Evolutionary conservation across 495 filamentous ascomycete species (phyloP), one percentile per base, ranked within the genome.

Genomic region (Xylaria curta): DNA sequence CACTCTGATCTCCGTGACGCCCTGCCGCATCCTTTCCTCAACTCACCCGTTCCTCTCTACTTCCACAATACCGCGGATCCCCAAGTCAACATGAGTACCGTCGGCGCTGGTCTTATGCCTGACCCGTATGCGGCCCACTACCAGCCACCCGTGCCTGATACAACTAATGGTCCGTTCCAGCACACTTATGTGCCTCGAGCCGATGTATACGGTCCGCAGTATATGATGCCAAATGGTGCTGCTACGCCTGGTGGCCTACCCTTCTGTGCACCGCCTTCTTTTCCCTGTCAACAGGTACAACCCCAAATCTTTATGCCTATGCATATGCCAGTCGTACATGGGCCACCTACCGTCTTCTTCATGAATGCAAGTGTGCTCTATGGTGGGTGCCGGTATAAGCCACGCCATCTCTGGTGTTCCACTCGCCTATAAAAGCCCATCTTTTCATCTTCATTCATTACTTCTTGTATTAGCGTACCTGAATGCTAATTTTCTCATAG

Each of bases 71-170:
- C 65, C 24, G 33, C 60, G 42, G 63, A 69, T 4, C 46, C 70
- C 28, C 54, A 26, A 19, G 54, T 60, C 64, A 67, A 51, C 31
- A 68, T 68, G 70, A 62, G 64, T 63, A 62, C 70, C 19, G 70
- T 76, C 49, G 46, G 53, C 44, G 61, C 56, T 68, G 58, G 67
- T 38, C 54, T 70, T 65, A 75, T 74, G 72, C 76, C 76, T 61
- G 66, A 75, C 71, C 70, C 72, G 44, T 76, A 81, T 63, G 44
- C 70, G 72, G 70, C 78, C 26, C 81, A 83, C 76, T 85, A 81
- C 68, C 83, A 86, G 65, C 86, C 85, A 1, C 85, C 83, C 26
- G 82, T 84, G 21, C 81, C 81, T 38, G 81, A 82, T 38, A 86
- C 85, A 26, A 81, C 79, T 38, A 75, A 77, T 67, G 86, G 85